Conservation (phyloP, 495 filamentous ascomycete genomes). For the Neohortaea acidophila region DNA sequence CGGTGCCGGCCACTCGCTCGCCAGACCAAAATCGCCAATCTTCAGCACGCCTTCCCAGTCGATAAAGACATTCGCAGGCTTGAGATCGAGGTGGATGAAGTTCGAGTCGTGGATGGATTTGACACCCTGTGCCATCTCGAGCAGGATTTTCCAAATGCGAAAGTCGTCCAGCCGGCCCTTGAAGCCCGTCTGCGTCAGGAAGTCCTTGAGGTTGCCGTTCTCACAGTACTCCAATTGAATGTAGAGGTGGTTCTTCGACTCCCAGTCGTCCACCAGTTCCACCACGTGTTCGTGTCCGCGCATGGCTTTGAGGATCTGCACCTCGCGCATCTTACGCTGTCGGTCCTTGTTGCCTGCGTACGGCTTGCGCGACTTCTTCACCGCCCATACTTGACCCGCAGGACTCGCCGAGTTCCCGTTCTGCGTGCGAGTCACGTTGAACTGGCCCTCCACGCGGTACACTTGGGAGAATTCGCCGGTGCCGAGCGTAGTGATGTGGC, state of each 20-base stretch:
- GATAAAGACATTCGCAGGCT: slow-evolving; percentile 87
- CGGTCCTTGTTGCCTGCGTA: slow-evolving; percentile 61
- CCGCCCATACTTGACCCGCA: slow-evolving; percentile 55
- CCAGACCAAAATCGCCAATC: slow-evolving; percentile 92
- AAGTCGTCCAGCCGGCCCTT: slow-evolving; percentile 89
- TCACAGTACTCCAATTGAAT: slow-evolving; percentile 96
- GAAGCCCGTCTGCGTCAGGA: slow-evolving; percentile 59
- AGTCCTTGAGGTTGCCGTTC: slow-evolving; percentile 73
- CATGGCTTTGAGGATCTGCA: slow-evolving; percentile 54
- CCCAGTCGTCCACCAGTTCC: slow-evolving; percentile 70
- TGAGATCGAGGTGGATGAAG: slow-evolving; percentile 87
- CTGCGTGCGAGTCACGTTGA: too few species aligned
- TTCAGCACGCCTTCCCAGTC: slow-evolving; percentile 83
- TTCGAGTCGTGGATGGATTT: slow-evolving; percentile 75
- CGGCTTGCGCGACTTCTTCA: slow-evolving; percentile 81
- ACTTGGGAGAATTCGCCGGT: slow-evolving; percentile 88
- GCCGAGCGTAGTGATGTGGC: slow-evolving; percentile 58
- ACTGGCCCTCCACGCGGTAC: slow-evolving; percentile 62
- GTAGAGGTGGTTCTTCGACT: slow-evolving; percentile 64
- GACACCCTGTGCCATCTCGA: slow-evolving; percentile 70
- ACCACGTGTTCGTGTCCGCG: slow-evolving; percentile 67
- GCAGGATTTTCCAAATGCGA: slow-evolving; percentile 90
- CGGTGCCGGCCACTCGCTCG: slow-evolving; percentile 60
- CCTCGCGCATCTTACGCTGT: slow-evolving; percentile 63
- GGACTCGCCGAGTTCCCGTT: slow-evolving; percentile 12